A percentile compares a stretch with the other conserved stretches of the same genome.
Evolutionary conservation across 768 basidiomycete genomes (phyloP).

Genomic region (Pleurotus cornucopiae): DNA sequence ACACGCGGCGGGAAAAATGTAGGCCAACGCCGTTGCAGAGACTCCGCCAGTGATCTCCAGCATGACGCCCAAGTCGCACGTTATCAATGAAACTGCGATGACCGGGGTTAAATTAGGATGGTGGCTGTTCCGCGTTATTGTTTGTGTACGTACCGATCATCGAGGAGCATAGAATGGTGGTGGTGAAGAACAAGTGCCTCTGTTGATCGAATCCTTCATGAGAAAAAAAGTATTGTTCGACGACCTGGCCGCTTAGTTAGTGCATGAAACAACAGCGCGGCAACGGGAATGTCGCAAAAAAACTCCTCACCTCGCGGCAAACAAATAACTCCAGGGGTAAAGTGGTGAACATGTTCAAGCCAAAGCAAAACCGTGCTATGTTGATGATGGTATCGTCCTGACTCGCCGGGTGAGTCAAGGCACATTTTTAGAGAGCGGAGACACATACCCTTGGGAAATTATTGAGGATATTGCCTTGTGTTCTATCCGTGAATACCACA

Average conservation of each 20-base stretch:
- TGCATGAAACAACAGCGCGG: background rate
- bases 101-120: background rate
- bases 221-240: conserved; percentile 95
- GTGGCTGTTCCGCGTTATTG: background rate
- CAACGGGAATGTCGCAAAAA: background rate
- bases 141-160: conserved; percentile 63
- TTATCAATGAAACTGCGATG: conserved; percentile 77
- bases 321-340: conserved; percentile 95
- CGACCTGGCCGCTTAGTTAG: conserved; percentile 50
- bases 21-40: conserved; percentile 87
- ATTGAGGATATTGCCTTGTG: conserved; percentile 94
- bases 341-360: conserved; percentile 97
- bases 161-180: conserved; percentile 72
- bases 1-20: conserved; percentile 87
- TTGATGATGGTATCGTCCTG: conserved; percentile 89
- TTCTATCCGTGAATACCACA: conserved; percentile 86
- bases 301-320: conserved; percentile 75
- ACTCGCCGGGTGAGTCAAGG: background rate
- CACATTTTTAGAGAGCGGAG: background rate
- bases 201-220: conserved; percentile 78
- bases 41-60: conserved; percentile 98
- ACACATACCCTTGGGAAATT: conserved; percentile 77
- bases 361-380: conserved; percentile 90
- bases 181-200: conserved; percentile 90
- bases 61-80: conserved; percentile 97